Percentiles rank a stretch among this genome's conserved stretches.
These are phyloP conservation scores for Ambrosia artemisiifolia DNA, from an alignment of 129 eudicot species.

Conservation along the genomic window DNA sequence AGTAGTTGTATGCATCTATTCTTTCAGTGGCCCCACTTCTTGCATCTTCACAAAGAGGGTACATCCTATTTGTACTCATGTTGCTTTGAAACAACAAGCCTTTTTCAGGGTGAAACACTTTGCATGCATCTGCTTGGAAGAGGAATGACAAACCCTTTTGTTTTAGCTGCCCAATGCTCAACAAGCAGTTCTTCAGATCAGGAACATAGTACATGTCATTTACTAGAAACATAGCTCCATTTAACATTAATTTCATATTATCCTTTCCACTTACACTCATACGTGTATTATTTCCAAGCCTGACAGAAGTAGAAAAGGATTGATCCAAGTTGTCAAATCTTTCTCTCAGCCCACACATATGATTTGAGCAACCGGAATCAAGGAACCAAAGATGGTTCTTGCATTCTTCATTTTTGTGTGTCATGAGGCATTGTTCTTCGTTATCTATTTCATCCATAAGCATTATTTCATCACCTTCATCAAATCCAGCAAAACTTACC, in stretches of 20 bases:
- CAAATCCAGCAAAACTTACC: neutral
- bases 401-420: neutral
- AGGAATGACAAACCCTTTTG: neutral
- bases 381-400: neutral
- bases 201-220: neutral
- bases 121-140: neutral
- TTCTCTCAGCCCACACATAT: neutral
- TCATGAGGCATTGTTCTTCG: neutral
- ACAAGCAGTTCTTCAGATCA: neutral
- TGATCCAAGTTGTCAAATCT: too few species aligned
- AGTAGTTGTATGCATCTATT: neutral
- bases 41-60: neutral
- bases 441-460: neutral
- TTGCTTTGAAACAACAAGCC: neutral
- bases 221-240: neutral
- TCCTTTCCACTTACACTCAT: neutral
- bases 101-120: neutral
- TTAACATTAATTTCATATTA: neutral
- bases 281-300: neutral
- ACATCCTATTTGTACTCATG: neutral
- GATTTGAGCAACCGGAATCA: neutral
- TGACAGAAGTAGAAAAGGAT: neutral
- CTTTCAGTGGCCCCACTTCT: neutral
- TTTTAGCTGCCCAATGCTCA: neutral
- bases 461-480: neutral